Evolutionary conservation across 2,329 filamentous ascomycete genomes (phyloP).

Genomic region (Fusarium pseudonygamai): DNA sequence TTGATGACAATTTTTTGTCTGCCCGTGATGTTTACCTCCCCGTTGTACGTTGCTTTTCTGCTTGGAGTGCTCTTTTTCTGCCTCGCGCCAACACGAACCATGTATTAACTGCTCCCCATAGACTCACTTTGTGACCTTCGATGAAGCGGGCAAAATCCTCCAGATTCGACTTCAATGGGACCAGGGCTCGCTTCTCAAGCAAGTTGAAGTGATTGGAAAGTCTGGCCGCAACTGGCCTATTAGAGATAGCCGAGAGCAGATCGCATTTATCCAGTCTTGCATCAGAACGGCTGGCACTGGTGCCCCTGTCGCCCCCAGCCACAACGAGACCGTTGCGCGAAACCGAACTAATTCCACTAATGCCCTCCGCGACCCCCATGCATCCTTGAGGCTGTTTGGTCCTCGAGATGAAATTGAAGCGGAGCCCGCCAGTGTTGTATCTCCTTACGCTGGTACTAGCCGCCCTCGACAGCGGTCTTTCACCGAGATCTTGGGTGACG

Average conservation of each 20-base stretch:
- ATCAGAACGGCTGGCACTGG: slow-evolving; percentile 59
- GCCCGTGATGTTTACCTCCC: slow-evolving; percentile 82
- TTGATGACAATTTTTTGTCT: slow-evolving; percentile 94
- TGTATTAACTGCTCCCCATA: slow-evolving; percentile 49
- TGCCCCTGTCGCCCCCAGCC: slow-evolving; percentile 45
- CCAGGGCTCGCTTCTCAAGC: slow-evolving; percentile 90
- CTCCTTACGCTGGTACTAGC: slow-evolving; percentile 65
- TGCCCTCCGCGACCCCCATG: slow-evolving; percentile 70
- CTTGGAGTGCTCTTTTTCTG: background rate
- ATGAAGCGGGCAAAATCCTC: slow-evolving; percentile 78
- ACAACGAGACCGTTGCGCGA: slow-evolving; percentile 53
- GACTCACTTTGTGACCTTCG: slow-evolving; percentile 90
- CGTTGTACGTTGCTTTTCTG: slow-evolving; percentile 69
- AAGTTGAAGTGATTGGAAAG: slow-evolving; percentile 91
- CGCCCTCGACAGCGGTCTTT: slow-evolving; percentile 73
- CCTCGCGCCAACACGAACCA: background rate
- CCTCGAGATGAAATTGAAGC: slow-evolving; percentile 70
- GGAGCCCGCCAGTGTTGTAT: slow-evolving; percentile 61
- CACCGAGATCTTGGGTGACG: slow-evolving; percentile 75
- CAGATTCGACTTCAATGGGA: slow-evolving; percentile 96
- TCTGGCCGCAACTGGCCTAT: slow-evolving; percentile 96
- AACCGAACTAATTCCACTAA: slow-evolving; percentile 64
- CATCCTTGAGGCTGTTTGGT: slow-evolving; percentile 78
- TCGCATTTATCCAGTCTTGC: slow-evolving; percentile 75
- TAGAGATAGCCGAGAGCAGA: slow-evolving; percentile 84